phyloP scores from a whole-genome alignment of 176 grass and related monocot genomes.

The Triticum timopheevii region DNA sequence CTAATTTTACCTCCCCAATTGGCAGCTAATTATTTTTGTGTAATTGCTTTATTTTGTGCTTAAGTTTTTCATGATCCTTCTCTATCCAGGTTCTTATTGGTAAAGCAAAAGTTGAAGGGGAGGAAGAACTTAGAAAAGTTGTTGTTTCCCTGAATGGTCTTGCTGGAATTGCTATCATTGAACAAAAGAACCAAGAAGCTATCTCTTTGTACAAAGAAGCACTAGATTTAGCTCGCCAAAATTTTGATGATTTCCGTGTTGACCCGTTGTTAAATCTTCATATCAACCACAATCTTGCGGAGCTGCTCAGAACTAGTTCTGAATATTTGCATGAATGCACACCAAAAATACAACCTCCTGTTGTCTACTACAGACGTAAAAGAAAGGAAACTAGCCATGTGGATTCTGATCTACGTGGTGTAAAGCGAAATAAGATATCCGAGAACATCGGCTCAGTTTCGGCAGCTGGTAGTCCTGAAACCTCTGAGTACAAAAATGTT shows the following conservation, averaged over 20 bases:
- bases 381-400: slow-evolving; percentile 47
- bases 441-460: slow-evolving; percentile 35
- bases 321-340: slow-evolving; percentile 74
- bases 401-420: slow-evolving; percentile 49
- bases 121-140: slow-evolving; percentile 93
- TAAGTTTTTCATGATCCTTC: slow-evolving; percentile 21
- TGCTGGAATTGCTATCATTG: slow-evolving; percentile 86
- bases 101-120: slow-evolving; percentile 93
- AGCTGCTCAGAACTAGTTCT: slow-evolving; percentile 63
- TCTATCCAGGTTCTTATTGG: slow-evolving; percentile 90
- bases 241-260: slow-evolving; percentile 72
- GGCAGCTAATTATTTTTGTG: background rate
- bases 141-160: slow-evolving; percentile 90
- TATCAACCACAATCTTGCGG: slow-evolving; percentile 88
- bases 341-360: slow-evolving; percentile 42
- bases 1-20: slow-evolving; percentile 23
- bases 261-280: slow-evolving; percentile 95
- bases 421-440: slow-evolving; percentile 61
- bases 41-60: slow-evolving; percentile 11
- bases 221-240: slow-evolving; percentile 68
- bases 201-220: slow-evolving; percentile 94
- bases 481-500: slow-evolving; percentile 31
- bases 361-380: slow-evolving; percentile 44
- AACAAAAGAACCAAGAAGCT: slow-evolving; percentile 66
- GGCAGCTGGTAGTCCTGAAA: slow-evolving; percentile 35